Evolutionary conservation across 306 rosid genomes (phyloP), one percentile per base, ranked within the genome.

Genomic region (Echinosophora koreensis): DNA sequence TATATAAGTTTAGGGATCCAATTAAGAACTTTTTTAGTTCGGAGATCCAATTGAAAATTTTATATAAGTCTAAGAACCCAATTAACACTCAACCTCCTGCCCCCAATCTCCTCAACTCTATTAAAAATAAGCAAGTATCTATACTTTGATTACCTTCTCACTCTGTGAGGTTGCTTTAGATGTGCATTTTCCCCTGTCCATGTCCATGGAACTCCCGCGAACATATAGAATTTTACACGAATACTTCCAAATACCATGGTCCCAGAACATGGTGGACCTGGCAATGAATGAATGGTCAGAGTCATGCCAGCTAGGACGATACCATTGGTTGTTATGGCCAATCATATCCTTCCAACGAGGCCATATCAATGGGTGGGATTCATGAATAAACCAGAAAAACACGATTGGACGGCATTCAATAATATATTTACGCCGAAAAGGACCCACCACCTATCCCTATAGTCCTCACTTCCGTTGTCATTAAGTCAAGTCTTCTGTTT

Each of bases 371-470:
- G 30, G 30, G 2, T 28, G 3, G 1, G 14, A 49, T 63, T 57
- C 34, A 68, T 15, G 74, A 82, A 70, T 69, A 2, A 49, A 12
- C 18, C 9, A 0, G 16, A 27, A 69, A 39, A 69, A 13, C n/a
- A 65, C 39, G 65, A 77, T 37, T 22, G 82, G 82, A 8, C 86
- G 82, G 79, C 6, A 42, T 44, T 47, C 39, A 62, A 62, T 34
- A 16, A 1, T 28, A 2, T 28, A 28, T 28, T 60, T 27, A 68
- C 9, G 42, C 47, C 4, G 1, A 12, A 10, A 15, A 8, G 85
- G 88, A 60, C 88, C 85, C 85, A 66, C 77, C 83, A 66, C 73
- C 30, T n/a, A n/a, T n/a, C n/a, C n/a, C n/a, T n/a, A n/a, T n/a
- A n/a, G n/a, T n/a, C n/a, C n/a, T 17, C 1, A 35, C 37, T n/a